These are phyloP conservation scores for Fragosphaeria purpurea DNA, from an alignment of 2,329 filamentous ascomycete genomes.

Conservation along the genomic window DNA sequence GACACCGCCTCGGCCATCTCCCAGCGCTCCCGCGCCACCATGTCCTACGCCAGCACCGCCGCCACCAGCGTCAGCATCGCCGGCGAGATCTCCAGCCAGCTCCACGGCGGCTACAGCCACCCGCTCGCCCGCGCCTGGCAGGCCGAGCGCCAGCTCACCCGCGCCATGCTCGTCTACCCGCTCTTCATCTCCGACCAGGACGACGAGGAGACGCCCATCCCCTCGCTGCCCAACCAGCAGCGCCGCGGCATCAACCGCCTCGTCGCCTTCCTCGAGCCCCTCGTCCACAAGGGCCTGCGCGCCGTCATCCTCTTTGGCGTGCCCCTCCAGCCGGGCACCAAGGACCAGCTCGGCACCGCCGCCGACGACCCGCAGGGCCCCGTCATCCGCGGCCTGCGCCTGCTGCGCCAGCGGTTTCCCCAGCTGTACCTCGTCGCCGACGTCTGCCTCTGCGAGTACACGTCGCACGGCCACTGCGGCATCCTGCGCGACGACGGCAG, in stretches of 20 bases:
- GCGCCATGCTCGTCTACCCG: slow-evolving; percentile 97
- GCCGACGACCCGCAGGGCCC: slow-evolving; percentile 91
- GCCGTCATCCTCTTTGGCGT: slow-evolving; percentile 96
- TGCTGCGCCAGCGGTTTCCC: slow-evolving; percentile 77
- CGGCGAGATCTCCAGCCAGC: slow-evolving; percentile 70
- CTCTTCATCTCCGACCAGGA: slow-evolving; percentile 92
- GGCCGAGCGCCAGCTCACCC: slow-evolving; percentile 73
- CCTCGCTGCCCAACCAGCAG: slow-evolving; percentile 82
- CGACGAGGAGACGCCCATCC: slow-evolving; percentile 82
- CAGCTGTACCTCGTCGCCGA: slow-evolving; percentile 85
- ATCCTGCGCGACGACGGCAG: slow-evolving; percentile 88
- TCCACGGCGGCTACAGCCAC: slow-evolving; percentile 75
- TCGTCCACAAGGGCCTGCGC: slow-evolving; percentile 79
- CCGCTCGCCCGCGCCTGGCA: slow-evolving; percentile 74
- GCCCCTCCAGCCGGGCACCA: slow-evolving; percentile 66
- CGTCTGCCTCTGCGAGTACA: slow-evolving; percentile 98
- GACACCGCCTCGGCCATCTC: slow-evolving; percentile 50
- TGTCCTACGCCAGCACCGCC: slow-evolving; percentile 56
- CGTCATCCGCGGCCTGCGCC: slow-evolving; percentile 76
- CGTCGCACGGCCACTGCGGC: slow-evolving; percentile 92
- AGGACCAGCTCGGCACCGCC: slow-evolving; percentile 83
- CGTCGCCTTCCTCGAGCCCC: slow-evolving; percentile 71
- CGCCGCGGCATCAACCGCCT: slow-evolving; percentile 82
- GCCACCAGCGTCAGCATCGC: slow-evolving; percentile 61
- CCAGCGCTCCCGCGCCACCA: slow-evolving; percentile 47